Percentiles rank a stretch among this genome's conserved stretches.
Evolutionary conservation across 2,329 filamentous ascomycete genomes (phyloP).

Genomic region (Aspergillus glaucus): DNA sequence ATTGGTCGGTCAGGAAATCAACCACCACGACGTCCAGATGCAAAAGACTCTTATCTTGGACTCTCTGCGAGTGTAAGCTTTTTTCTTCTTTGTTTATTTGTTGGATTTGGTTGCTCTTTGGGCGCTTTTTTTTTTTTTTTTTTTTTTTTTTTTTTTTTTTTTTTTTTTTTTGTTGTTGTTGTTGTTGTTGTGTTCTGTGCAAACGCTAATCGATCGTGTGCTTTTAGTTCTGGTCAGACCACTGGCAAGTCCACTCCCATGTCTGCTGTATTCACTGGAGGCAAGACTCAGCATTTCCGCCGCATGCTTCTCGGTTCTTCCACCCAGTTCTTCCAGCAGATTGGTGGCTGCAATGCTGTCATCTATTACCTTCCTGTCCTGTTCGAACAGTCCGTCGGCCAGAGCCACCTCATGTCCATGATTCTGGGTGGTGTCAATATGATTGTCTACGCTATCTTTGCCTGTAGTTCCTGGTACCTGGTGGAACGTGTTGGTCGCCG

Average conservation of each 20-base stretch:
- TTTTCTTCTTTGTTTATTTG: constrained; percentile 51
- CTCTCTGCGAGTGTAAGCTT: background rate
- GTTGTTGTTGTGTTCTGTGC: constrained; percentile 28
- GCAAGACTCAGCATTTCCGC: constrained; percentile 23
- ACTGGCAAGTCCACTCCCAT: constrained; percentile 45
- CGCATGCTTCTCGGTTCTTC: constrained; percentile 24
- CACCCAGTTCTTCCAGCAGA: constrained; percentile 36
- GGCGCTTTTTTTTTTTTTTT: constrained; percentile 49
- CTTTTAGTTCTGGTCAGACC: background rate
- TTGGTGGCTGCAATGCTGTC: constrained; percentile 42
- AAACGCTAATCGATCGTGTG: constrained; percentile 2
- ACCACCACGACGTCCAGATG: constrained; percentile 51
- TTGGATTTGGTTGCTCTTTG: constrained; percentile 38
- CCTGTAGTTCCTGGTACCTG: background rate
- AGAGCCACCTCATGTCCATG: constrained; percentile 30
- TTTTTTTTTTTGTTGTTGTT: constrained; percentile 48
- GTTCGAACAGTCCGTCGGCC: constrained; percentile 25
- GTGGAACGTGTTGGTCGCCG: background rate
- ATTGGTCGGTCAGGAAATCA: constrained; percentile 38
- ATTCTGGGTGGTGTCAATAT: constrained; percentile 45
- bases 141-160: constrained; percentile 54
- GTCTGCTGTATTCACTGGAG: constrained; percentile 29
- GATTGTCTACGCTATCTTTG: constrained; percentile 22
- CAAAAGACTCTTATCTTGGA: background rate
- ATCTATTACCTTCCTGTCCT: constrained; percentile 41